Evolutionary conservation across 208 protist species (phyloP), one percentile per base, ranked within the genome.

Genomic region (Leishmania gerbilli): DNA sequence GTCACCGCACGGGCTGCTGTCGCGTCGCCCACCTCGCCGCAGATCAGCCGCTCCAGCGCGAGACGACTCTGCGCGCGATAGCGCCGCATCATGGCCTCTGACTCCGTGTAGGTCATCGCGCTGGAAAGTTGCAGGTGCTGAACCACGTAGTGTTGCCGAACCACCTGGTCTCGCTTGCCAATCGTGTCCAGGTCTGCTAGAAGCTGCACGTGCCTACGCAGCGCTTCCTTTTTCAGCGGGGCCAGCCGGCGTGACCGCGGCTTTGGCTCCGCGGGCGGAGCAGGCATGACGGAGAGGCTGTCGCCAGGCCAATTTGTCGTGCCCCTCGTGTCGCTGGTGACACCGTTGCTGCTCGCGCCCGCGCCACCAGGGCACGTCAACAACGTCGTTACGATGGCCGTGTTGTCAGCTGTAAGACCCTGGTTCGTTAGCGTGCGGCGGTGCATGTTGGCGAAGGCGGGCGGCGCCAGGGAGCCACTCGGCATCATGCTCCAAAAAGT

Each of bases 41-140:
- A 77, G 27, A 17, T 62, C 56, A 86, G 67, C 8, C 78, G 64
- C 34, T 86, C 82, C 71, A 86, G 78, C 45, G 82, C 82, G n/a
- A 77, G n/a, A 1, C 82, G 82, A 0, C 82, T 62, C 1, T 51
- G 77, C 2, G 67, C 74, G 58, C 82, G 75, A 60, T 79, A 86
- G 1, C 82, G 82, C 15, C 82, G 82, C 74, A 80, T 60, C 82
- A 86, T 86, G 19, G 74, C 62, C 34, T 86, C 82, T 13, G 82
- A 79, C 56, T 82, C 34, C 3, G 76, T 45, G 17, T 80, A 56
- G n/a, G 82, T 69, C 67, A 86, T 82, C 9, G 74, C 74, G 53
- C 79, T 86, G 24, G 78, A 62, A 47, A 86, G 64, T 1, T 64
- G 60, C 51, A 86, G 82, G 55, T 86, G 82, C 79, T 86, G 82